These are phyloP conservation scores for Dendrocalamus latiflorus DNA, from an alignment of 202 grass and related monocot genomes.

Conservation along the genomic window DNA sequence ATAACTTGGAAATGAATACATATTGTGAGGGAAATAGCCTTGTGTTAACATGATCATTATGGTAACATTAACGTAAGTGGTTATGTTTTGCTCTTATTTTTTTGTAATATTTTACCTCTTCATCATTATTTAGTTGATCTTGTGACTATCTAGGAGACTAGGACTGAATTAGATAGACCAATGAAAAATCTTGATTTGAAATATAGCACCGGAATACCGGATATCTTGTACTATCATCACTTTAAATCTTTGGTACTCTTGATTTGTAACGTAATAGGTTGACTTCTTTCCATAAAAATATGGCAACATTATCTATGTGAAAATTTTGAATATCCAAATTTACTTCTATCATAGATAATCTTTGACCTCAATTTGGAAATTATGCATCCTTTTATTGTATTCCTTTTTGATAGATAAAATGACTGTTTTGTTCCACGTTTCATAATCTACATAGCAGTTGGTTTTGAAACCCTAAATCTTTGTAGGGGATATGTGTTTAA, in stretches of 20 bases:
- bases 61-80: background rate
- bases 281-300: background rate
- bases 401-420: background rate
- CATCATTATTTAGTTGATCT: background rate
- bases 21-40: background rate
- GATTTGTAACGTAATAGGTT: background rate
- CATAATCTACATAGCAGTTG: background rate
- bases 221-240: background rate
- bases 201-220: background rate
- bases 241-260: background rate
- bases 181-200: background rate
- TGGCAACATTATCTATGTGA: background rate
- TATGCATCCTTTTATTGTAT: background rate
- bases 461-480: background rate
- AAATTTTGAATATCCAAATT: background rate
- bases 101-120: background rate
- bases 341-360: background rate
- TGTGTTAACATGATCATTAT: background rate
- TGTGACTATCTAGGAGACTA: background rate
- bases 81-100: background rate
- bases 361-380: background rate
- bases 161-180: background rate
- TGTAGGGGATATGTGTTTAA: background rate
- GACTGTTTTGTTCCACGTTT: background rate
- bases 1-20: background rate